Evolutionary conservation across 306 rosid genomes (phyloP).

Genomic region (Prunus mira): DNA sequence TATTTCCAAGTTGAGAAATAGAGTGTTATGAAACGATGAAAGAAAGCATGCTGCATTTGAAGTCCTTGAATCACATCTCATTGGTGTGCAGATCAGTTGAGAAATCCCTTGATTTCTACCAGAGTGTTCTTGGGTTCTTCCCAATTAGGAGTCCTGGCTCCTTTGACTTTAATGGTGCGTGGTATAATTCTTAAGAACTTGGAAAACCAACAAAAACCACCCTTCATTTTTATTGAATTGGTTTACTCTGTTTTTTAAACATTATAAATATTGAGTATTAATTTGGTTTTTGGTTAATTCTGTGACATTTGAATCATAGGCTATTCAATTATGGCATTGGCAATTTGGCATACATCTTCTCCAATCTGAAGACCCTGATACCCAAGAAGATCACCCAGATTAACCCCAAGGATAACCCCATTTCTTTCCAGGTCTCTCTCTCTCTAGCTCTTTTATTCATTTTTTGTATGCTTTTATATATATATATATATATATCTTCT

Average conservation of each 20-base stretch:
- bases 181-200: conserved; percentile 18
- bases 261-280: not conserved
- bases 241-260: not conserved
- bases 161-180: conserved; percentile 47
- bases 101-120: conserved; percentile 58
- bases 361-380: conserved; percentile 56
- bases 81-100: conserved; percentile 60
- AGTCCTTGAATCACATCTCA: conserved; percentile 85
- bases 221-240: not conserved
- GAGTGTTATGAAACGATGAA: no score
- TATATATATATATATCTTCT: no score
- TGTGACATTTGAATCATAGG: conserved; percentile 33
- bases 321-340: conserved; percentile 71
- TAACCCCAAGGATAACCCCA: conserved; percentile 68
- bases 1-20: no score
- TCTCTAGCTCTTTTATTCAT: not conserved
- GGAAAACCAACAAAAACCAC: not conserved
- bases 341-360: conserved; percentile 78
- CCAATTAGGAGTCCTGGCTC: conserved; percentile 47
- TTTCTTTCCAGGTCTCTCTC: conserved; percentile 49
- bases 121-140: conserved; percentile 62
- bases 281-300: not conserved
- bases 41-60: conserved; percentile 41
- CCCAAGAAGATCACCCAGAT: conserved; percentile 44
- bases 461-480: not conserved